Base-by-base conservation (phyloP, 2,329 filamentous ascomycete genomes). In the Grosmannia huntii region DNA sequence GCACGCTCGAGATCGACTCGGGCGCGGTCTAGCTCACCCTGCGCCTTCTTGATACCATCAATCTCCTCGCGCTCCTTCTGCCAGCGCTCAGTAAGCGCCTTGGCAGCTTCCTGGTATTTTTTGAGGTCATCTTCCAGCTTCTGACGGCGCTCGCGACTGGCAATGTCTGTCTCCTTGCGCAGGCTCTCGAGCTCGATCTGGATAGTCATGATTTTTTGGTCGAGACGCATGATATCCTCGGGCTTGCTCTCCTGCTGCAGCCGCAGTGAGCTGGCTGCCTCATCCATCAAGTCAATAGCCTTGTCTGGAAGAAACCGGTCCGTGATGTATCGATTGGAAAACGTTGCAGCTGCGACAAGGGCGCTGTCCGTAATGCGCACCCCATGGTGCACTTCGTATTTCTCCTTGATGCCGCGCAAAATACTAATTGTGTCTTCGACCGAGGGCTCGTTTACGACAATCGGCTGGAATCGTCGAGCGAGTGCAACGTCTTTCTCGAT, bases 401-500 rank as follows among this genome's bases (percentile, higher is more conserved):
- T 89, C 67, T 97, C 91, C 68, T 97, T 97, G 75, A 99, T 96
- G 54, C 92, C 94, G 67, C 94, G 84, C 0, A 99, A 76, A 59
- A 99, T 97, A 55, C 90, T 96, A 61, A 99, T 91, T 0, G 94
- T 96, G 64, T 96, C 91, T 64, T 89, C 84, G 0, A 97, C 91
- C 0, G 83, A 86, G 0, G 94, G 94, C 66, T 99, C 94, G 60
- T 85, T 88, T n/a, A 99, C 90, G 41, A 90, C 72, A 59, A 99
- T 96, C 0, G 94, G 91, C 67, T 99, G 94, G 70, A 99, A 97
- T 60, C 94, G 82, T 64, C 94, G 80, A 10, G 94, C 94, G 23
- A 99, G 75, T 0, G 94, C 94, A 31, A 92, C 91, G 67, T 97
- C 94, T 71, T 97, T 97, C 70, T 97, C 94, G 62, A 99, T 97